Conservation (phyloP, 805 yeast genomes). For the Ogataea sp. region DNA sequence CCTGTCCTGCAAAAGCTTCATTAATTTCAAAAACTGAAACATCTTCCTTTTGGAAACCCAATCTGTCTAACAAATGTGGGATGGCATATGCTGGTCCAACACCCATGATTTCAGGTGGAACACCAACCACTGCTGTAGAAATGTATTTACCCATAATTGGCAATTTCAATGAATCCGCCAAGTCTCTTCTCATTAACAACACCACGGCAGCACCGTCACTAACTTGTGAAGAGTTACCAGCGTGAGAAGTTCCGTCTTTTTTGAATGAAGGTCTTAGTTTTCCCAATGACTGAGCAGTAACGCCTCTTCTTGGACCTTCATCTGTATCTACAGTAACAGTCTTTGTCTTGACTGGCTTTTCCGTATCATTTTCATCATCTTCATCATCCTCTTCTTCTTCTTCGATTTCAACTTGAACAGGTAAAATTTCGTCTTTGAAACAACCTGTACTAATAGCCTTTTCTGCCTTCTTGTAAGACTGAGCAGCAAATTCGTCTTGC, state of each 20-base stretch:
- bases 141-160: constrained; percentile 76
- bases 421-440: constrained; percentile 87
- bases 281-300: constrained; percentile 65
- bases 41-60: constrained; percentile 47
- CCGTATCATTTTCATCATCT: constrained; percentile 34
- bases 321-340: constrained; percentile 23
- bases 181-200: constrained; percentile 72
- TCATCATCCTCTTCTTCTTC: constrained; percentile 51
- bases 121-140: constrained; percentile 78
- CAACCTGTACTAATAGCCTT: constrained; percentile 59
- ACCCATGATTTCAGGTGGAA: constrained; percentile 97
- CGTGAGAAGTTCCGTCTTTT: constrained; percentile 79
- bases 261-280: constrained; percentile 84
- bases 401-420: constrained; percentile 55
- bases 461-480: constrained; percentile 79
- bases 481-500: constrained; percentile 88
- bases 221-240: constrained; percentile 95
- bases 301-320: constrained; percentile 87
- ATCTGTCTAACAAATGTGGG: constrained; percentile 57
- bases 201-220: constrained; percentile 96
- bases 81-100: constrained; percentile 96
- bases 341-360: constrained; percentile 13
- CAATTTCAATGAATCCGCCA: constrained; percentile 67
- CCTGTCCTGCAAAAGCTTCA: constrained; percentile 97
- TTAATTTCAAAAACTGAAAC: constrained; percentile 78